These are phyloP conservation scores for Epichloe amarillans DNA, from an alignment of 2,329 filamentous ascomycete species.

Conservation along the genomic window DNA sequence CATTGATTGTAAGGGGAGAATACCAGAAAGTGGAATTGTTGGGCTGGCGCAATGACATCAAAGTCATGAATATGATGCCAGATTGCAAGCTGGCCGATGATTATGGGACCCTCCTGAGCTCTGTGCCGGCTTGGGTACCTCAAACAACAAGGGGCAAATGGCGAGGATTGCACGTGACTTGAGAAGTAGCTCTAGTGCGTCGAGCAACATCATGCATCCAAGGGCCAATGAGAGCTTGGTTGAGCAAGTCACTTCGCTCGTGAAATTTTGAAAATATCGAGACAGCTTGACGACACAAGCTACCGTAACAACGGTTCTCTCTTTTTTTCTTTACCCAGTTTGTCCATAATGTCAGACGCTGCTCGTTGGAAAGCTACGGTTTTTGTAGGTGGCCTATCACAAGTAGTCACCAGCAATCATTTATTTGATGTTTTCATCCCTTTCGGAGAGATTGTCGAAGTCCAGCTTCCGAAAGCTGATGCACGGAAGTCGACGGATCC, in stretches of 20 bases:
- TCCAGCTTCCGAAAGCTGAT: conserved; percentile 81
- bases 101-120: conserved; percentile 14
- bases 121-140: background rate
- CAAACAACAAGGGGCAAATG: background rate
- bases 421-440: conserved; percentile 89
- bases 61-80: conserved; percentile 27
- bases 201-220: background rate
- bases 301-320: background rate
- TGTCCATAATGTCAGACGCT: conserved; percentile 59
- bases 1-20: background rate
- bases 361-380: conserved; percentile 81
- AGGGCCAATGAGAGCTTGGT: background rate
- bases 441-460: conserved; percentile 88
- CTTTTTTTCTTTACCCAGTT: background rate
- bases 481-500: conserved; percentile 61
- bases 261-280: background rate
- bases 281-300: background rate
- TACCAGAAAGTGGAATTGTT: conserved; percentile 7
- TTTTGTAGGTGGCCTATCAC: conserved; percentile 80
- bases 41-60: conserved; percentile 9
- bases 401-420: conserved; percentile 58
- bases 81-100: conserved; percentile 25
- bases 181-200: background rate
- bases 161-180: background rate
- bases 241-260: background rate